Base-by-base conservation (phyloP, 441 rosid genomes). In the Croton laevigatus region DNA sequence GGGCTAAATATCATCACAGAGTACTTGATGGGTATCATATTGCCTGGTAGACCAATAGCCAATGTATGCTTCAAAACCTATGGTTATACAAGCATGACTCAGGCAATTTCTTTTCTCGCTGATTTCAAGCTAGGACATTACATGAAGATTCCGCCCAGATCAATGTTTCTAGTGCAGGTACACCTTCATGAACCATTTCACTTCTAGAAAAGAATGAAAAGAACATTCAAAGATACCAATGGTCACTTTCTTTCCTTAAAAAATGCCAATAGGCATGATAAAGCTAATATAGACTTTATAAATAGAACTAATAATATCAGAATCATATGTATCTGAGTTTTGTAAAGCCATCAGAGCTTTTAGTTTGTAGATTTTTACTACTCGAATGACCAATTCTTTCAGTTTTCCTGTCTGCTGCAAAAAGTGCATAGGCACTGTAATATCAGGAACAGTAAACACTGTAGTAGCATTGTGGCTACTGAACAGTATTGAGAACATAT, bases 381-480 rank as follows among this genome's bases (percentile, higher is more conserved):
- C 2, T 51, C 54, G 5, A 51, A 3, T 22, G 59, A 27, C 34
- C 22, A 54, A 54, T 5, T 54, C 13, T 22, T 54, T 8, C 34
- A 13, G 42, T 38, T 38, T 38, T 38, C 20, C 23, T 20, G 2
- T 20, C 59, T 19, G 13, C 5, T 20, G 48, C 23, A 6, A 22
- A 54, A 54, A 86, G 87, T 77, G 78, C 45, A 81, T 86, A 19
- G 97, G 94, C 58, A 91, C 96, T 1, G 9, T 91, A 6, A 71
- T 88, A 62, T 89, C 97, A 8, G 92, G 90, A 69, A 88, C 94
- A 53, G 76, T 88, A 73, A 87, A 72, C 65, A 46, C 51, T 8
- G 37, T 14, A 0, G 93, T 86, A 20, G 97, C 93, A n/a, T 83
- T 90, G 98, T 89, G 86, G 84, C 76, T 88, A 68, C 83, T 88